Base-by-base conservation (phyloP, 225 moss, liverwort and hornwort genomes). In the Bryum argenteum region DNA sequence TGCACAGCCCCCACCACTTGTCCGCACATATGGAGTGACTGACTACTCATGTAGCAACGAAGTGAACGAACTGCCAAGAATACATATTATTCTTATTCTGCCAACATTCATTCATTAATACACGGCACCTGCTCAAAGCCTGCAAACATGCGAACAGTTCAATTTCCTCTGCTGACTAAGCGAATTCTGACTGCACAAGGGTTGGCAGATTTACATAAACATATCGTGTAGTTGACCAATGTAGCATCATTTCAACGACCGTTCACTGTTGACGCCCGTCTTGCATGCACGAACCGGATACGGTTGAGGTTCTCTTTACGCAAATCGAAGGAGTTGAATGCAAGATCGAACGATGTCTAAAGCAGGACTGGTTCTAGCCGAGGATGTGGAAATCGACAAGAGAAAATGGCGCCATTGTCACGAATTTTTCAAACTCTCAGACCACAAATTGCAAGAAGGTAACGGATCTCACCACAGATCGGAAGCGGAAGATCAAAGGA, bases 121-220 rank as follows among this genome's bases (percentile, higher is more conserved):
- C 69, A 60, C n/a, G 26, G 65, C 8, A 41, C 42, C 61, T 55
- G 8, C 77, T 60, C n/a, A n/a, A n/a, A n/a, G n/a, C n/a, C n/a
- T n/a, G n/a, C n/a, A n/a, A n/a, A n/a, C 77, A 40, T 17, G 16
- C 20, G n/a, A 48, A 56, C 44, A 51, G n/a, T 12, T 12, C 5
- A 33, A 16, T 19, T 78, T 38, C 71, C 67, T 13, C 42, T 12
- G 71, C 75, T 78, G 78, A 82, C 78, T 82, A 71, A 66, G 74
- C 78, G 73, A 56, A 61, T 23, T 57, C 48, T 33, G 53, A 70
- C 63, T 48, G 74, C 28, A 44, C n/a, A 54, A 12, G 56, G 60
- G 4, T 20, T 39, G 23, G 8, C 33, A 55, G 22, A 18, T 62
- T 20, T 37, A 33, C 24, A 61, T n/a, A n/a, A n/a, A n/a, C n/a